phyloP scores from a whole-genome alignment of 768 basidiomycete genomes.

The Tricholoma hemisulphureum region DNA sequence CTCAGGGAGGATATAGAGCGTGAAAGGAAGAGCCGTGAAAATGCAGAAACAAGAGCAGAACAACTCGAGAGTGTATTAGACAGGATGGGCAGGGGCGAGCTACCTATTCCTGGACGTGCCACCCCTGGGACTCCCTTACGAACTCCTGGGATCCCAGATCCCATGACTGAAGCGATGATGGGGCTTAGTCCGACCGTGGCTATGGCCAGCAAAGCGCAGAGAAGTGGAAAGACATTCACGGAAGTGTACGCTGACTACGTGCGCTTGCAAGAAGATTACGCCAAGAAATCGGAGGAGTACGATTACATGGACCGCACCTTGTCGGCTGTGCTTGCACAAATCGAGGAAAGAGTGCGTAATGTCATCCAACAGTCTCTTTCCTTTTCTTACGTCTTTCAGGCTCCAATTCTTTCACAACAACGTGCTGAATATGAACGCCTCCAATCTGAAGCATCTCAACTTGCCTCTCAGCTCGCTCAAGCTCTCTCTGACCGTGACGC shows the following conservation, averaged over 20 bases:
- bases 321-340: conserved; percentile 77
- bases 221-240: conserved; percentile 85
- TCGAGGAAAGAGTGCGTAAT: conserved; percentile 78
- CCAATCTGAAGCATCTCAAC: conserved; percentile 73
- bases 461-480: conserved; percentile 75
- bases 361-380: conserved; percentile 7
- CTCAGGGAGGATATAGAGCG: conserved; percentile 70
- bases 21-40: conserved; percentile 67
- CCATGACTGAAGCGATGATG: conserved; percentile 55
- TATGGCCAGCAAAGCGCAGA: conserved; percentile 79
- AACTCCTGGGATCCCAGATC: conserved; percentile 38
- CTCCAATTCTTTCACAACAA: conserved; percentile 88
- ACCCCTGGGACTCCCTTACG: conserved; percentile 50
- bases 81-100: conserved; percentile 68
- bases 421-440: conserved; percentile 85
- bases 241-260: conserved; percentile 93
- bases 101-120: conserved; percentile 53
- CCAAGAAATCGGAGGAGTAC: conserved; percentile 76
- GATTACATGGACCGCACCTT: conserved; percentile 83
- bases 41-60: conserved; percentile 67
- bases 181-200: conserved; percentile 86
- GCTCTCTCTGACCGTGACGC: conserved; percentile 76
- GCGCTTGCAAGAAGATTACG: conserved; percentile 77
- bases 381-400: conserved; percentile 43
- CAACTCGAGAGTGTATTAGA: conserved; percentile 74